Evolutionary conservation across 495 filamentous ascomycete species (phyloP), one percentile per base, ranked within the genome.

Genomic region (Aspergillus avenaceus): DNA sequence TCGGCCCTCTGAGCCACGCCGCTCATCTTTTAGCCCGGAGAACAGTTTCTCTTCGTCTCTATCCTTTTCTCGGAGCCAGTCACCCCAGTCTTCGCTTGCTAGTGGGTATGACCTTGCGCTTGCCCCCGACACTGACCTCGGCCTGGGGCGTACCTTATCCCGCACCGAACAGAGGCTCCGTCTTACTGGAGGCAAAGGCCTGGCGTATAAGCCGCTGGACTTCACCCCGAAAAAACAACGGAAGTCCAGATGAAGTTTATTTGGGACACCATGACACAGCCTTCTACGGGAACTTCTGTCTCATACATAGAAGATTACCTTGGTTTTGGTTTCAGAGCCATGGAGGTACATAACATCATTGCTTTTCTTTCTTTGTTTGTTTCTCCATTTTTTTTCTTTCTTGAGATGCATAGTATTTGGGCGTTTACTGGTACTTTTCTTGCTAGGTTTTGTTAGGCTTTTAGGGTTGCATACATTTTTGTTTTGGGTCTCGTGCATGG

Each of bases 141-240:
- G 65, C 2, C 56, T 71, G 2, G 70, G 69, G 13, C 58, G 69
- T 28, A 67, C 64, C 0, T 49, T 75, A 51, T 74, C 72, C 46
- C 67, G 67, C 5, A 71, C 71, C 1, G 71, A 74, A 45, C 64
- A 71, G 46, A 59, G 72, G 22, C 64, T 74, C 12, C 56, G 72
- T 21, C 37, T 62, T 18, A 73, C 72, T 3, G 71, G 71, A 2
- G 71, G 62, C 9, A 69, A 65, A 38, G 72, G 72, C 0, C 46
- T 74, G 45, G 71, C 72, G 3, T 70, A 72, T 36, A 72, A 72
- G 45, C 68, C 70, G 0, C 43, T 74, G 29, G 57, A 73, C 36
- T 65, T 70, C 25, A 59, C 59, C 0, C 58, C 60, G 0, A 50
- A 59, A n/a, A 59, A 59, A 25, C 47, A 53, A 34, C 42, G 55